Evolutionary conservation across 352 stramenopile species (phyloP).

Genomic region (Globisporangium polare): DNA sequence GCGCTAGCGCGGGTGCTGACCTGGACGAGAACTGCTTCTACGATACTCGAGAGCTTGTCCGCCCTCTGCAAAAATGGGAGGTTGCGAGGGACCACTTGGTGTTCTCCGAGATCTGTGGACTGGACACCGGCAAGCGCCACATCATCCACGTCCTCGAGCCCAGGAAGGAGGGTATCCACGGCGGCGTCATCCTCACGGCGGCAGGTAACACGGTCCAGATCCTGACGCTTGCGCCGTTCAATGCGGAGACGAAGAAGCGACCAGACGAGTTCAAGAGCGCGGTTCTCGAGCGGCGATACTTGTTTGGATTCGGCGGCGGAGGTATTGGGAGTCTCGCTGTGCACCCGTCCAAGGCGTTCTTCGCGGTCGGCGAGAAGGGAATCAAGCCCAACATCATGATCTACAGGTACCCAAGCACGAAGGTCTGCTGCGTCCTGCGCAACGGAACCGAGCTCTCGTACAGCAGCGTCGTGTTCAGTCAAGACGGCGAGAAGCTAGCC

Average conservation of each 20-base stretch:
- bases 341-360: slow-evolving; percentile 65
- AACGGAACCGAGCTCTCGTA: slow-evolving; percentile 86
- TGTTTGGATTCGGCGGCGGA: slow-evolving; percentile 68
- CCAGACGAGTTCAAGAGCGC: neutral
- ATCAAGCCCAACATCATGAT: slow-evolving; percentile 84
- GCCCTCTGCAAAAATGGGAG: slow-evolving; percentile 58
- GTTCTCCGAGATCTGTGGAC: slow-evolving; percentile 57
- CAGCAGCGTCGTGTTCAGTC: slow-evolving; percentile 66
- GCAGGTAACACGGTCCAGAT: slow-evolving; percentile 76
- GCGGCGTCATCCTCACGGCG: slow-evolving; percentile 54
- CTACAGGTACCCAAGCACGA: slow-evolving; percentile 80
- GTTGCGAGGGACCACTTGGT: slow-evolving; percentile 70
- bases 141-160: slow-evolving; percentile 68
- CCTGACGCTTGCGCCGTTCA: slow-evolving; percentile 37
- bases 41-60: slow-evolving; percentile 31
- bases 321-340: slow-evolving; percentile 70
- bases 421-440: slow-evolving; percentile 66
- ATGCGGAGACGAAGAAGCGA: slow-evolving; percentile 11
- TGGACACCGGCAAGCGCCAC: slow-evolving; percentile 64
- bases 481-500: slow-evolving; percentile 84
- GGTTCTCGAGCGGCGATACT: slow-evolving; percentile 34
- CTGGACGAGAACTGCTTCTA: slow-evolving; percentile 24
- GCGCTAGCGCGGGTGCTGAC: neutral
- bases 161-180: slow-evolving; percentile 25
- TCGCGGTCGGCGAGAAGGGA: slow-evolving; percentile 89